Base-by-base conservation (phyloP, 164 flowering plant genomes). In the Sedum album region DNA sequence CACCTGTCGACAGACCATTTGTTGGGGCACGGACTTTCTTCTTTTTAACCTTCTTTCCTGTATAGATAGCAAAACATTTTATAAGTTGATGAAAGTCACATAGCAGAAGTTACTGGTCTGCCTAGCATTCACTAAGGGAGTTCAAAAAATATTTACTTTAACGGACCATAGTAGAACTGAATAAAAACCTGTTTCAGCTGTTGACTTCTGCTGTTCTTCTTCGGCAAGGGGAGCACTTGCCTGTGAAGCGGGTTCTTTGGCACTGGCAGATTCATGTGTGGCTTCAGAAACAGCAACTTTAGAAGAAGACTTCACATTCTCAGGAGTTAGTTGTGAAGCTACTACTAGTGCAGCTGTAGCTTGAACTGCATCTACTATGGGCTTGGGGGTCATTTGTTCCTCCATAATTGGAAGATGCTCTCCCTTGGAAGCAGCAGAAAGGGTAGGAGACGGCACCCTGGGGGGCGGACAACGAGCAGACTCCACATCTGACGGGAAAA, bases 11-110 rank as follows among this genome's bases (percentile, higher is more conserved):
- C 82, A 70, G 66, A 89, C 99, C 96, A 79, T 80, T 85, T 44
- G 78, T 53, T 70, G 96, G 88, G 71, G 78, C 0, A 8, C 89
- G 84, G 25, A 68, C 61, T 77, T 88, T 92, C 83, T 90, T 92
- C 86, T 90, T 95, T 68, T 92, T 90, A 85, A 85, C 89, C 74
- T 89, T 95, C 86, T 89, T 89, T 36, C 79, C 99, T 95, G 88
- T 61, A 72, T 68, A 33, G 44, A 66, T 67, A 31, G 60, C 17
- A 53, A 28, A 66, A 28, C 4, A 35, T 20, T 53, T 57, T 51
- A 44, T 15, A 4, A 63, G 36, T 57, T 26, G 33, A 57, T 57
- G 62, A 6, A 17, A 57, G 2, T 11, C 48, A 44, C 18, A 14
- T 17, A 57, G 0, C 20, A 14, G 33, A 55, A 23, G 15, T 25